Base-by-base conservation (phyloP, 768 basidiomycete genomes). In the Lactarius deliciosus region DNA sequence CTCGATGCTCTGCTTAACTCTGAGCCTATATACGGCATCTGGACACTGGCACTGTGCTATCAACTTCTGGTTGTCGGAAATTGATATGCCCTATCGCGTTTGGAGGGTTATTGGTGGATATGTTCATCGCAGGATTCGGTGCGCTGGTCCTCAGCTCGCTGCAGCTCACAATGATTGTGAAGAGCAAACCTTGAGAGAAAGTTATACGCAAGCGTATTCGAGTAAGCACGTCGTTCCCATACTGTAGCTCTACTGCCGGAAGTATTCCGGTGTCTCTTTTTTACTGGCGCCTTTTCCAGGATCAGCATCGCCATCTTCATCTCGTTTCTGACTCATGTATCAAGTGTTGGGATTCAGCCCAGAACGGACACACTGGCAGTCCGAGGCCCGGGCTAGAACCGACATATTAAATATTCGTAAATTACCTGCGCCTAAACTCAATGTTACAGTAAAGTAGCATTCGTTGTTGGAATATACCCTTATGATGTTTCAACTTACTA, bases 11-110 rank as follows among this genome's bases (percentile, higher is more conserved):
- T 94, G n/a, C 76, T 95, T 60, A 78, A 81, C 20, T 81, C 85
- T 13, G 80, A 85, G 15, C 85, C 90, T 4, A 78, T 88, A 57
- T 94, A 92, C 77, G 78, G 85, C 9, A 76, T 82, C 32, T 78
- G 81, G 74, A 79, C 85, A 70, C n/a, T n/a, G n/a, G n/a, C 83
- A 91, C 68, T 88, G 88, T 72, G 53, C 83, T 34, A 74, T 96
- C 63, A 86, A 90, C 3, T 88, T 91, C 71, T 81, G 78, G 71
- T 79, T 91, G 69, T 88, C 90, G n/a, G 2, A 84, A 85, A 13
- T 75, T 93, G 40, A 94, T 94, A 65, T 92, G 90, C 72, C 91
- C 91, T 79, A n/a, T 94, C 68, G 90, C 90, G 9, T 94, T 93
- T 72, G 91, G 89, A n/a, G 94, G 85, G 32, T 90, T 87, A 25